These are phyloP conservation scores for Thielaviopsis musarum DNA, from an alignment of 2,329 filamentous ascomycete species.

Conservation along the genomic window DNA sequence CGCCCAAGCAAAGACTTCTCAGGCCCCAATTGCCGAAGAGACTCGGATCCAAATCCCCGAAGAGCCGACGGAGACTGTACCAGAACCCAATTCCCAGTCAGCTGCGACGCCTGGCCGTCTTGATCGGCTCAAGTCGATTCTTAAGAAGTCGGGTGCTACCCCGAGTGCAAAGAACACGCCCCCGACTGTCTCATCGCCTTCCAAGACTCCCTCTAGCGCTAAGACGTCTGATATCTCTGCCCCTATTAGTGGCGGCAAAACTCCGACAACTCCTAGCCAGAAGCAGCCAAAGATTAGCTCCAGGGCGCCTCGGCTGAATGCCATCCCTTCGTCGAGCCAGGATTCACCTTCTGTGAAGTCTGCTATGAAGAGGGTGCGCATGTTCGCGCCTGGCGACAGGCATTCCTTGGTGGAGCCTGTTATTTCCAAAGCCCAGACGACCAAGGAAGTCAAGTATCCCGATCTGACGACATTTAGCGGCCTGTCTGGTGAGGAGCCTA, in stretches of 20 bases:
- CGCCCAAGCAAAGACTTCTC: background rate
- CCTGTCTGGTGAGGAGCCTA: slow-evolving; percentile 15
- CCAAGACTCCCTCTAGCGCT: slow-evolving; percentile 25
- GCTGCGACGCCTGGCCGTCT: slow-evolving; percentile 33
- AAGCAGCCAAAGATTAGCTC: slow-evolving; percentile 57
- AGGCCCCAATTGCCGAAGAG: background rate
- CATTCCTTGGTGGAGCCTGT: slow-evolving; percentile 21
- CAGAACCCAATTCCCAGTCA: slow-evolving; percentile 17
- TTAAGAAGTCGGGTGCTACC: slow-evolving; percentile 26
- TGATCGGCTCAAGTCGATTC: slow-evolving; percentile 41
- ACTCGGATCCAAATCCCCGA: background rate
- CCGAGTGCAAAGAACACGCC: slow-evolving; percentile 30
- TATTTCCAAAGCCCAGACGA: slow-evolving; percentile 12
- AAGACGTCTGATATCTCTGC: background rate
- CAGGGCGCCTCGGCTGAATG: slow-evolving; percentile 53
- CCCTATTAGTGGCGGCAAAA: slow-evolving; percentile 28
- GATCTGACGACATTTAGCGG: slow-evolving; percentile 30
- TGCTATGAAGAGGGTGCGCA: slow-evolving; percentile 12
- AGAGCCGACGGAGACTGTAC: slow-evolving; percentile 16
- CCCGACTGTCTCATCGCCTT: slow-evolving; percentile 18
- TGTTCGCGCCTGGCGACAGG: slow-evolving; percentile 16
- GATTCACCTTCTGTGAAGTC: slow-evolving; percentile 10
- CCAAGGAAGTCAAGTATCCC: slow-evolving; percentile 30
- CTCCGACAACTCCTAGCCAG: slow-evolving; percentile 42
- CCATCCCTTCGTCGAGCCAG: slow-evolving; percentile 6